Percentiles rank a stretch among this genome's conserved stretches.
Conservation (phyloP, 2,329 filamentous ascomycete species). For the Neonectria neomacrospora region DNA sequence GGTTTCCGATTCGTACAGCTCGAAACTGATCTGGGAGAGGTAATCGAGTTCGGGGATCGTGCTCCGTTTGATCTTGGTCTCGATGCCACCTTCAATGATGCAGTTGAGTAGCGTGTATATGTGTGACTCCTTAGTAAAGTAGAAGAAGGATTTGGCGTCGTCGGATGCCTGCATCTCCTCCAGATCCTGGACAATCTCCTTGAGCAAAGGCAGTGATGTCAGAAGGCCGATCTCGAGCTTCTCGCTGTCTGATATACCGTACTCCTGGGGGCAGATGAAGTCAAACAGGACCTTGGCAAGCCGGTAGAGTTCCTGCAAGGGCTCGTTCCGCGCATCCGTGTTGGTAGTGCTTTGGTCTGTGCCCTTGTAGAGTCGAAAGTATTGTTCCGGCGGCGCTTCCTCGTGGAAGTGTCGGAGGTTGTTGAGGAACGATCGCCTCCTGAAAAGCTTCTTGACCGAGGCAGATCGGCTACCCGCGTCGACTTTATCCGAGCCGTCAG, state of each 20-base stretch:
- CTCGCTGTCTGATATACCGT: constrained; percentile 93
- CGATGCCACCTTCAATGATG: constrained; percentile 95
- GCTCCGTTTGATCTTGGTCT: constrained; percentile 95
- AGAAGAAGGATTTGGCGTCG: constrained; percentile 95
- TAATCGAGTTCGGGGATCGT: constrained; percentile 98
- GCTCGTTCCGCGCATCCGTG: constrained; percentile 84
- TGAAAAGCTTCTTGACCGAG: constrained; percentile 62
- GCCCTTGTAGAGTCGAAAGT: constrained; percentile 91
- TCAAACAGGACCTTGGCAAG: constrained; percentile 96
- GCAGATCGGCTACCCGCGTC: constrained; percentile 53
- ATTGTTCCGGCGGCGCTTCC: constrained; percentile 72
- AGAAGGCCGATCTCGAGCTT: constrained; percentile 98
- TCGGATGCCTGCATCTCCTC: constrained; percentile 97
- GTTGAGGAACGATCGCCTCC: constrained; percentile 69
- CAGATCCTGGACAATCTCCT: constrained; percentile 95
- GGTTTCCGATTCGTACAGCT: constrained; percentile 95
- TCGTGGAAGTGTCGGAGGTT: constrained; percentile 61
- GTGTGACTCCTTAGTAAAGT: constrained; percentile 99
- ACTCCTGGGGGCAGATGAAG: constrained; percentile 98
- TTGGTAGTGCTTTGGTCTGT: constrained; percentile 75
- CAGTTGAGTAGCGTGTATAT: constrained; percentile 98
- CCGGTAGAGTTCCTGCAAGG: constrained; percentile 91
- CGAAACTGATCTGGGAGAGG: constrained; percentile 96
- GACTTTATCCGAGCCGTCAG: constrained; percentile 53
- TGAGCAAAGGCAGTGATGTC: constrained; percentile 91